These are phyloP conservation scores for Trichosporon coremiiforme DNA, from an alignment of 1,284 basidiomycete genomes.

Conservation along the genomic window DNA sequence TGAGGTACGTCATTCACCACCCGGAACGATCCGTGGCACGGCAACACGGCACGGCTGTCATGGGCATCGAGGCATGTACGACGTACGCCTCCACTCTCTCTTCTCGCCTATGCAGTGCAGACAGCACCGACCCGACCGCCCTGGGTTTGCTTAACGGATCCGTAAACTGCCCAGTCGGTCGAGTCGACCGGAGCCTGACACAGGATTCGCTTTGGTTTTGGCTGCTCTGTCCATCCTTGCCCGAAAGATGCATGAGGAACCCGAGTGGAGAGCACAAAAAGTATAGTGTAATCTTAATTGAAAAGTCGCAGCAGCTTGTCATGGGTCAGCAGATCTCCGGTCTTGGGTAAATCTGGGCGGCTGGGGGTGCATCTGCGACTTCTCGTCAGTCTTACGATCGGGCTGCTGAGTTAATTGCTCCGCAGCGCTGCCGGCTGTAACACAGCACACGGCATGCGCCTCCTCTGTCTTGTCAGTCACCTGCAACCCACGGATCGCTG, in stretches of 20 bases:
- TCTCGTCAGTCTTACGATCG: slow-evolving; percentile 4
- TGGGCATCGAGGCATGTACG: not conserved
- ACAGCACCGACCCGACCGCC: not conserved
- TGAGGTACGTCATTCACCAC: not conserved
- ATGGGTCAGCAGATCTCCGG: slow-evolving; percentile 2
- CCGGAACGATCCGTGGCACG: slow-evolving; percentile 6
- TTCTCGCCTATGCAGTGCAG: not conserved
- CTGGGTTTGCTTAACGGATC: not conserved
- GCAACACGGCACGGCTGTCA: slow-evolving; percentile 8
- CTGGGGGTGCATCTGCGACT: not conserved
- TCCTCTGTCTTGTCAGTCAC: not conserved
- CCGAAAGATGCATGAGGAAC: slow-evolving; percentile 1
- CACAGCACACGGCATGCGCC: not conserved
- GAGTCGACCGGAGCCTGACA: not conserved
- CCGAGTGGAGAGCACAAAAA: not conserved
- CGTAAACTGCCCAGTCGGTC: not conserved
- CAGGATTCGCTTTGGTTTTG: not conserved
- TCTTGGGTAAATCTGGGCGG: not conserved
- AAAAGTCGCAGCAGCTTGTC: slow-evolving; percentile 1
- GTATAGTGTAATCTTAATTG: slow-evolving; percentile 8
- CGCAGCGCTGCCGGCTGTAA: slow-evolving; percentile 6
- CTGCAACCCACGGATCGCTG: not conserved
- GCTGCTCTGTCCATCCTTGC: not conserved
- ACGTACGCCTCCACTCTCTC: too few species aligned
- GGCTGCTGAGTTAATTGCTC: slow-evolving; percentile 4